Conservation (phyloP, 2,329 filamentous ascomycete genomes). For the Amauroascus verrucosus region DNA sequence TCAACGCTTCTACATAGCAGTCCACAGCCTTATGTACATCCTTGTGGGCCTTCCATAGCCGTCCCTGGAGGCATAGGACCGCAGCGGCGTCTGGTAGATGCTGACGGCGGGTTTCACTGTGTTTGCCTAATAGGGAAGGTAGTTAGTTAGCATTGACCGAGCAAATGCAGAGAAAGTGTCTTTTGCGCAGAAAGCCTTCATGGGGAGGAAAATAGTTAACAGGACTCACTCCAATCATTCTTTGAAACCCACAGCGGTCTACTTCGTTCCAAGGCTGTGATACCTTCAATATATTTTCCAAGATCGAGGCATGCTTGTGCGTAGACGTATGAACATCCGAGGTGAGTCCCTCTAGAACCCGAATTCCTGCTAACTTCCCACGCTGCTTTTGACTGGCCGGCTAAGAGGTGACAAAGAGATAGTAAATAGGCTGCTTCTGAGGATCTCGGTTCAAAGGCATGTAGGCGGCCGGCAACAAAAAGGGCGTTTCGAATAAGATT, state of each 20-base stretch:
- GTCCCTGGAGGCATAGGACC: conserved; percentile 73
- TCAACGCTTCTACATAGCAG: conserved; percentile 79
- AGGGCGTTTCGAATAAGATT: conserved; percentile 79
- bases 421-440: conserved; percentile 74
- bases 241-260: conserved; percentile 64
- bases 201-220: background rate
- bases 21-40: conserved; percentile 73
- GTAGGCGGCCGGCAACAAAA: conserved; percentile 80
- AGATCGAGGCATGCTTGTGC: conserved; percentile 77
- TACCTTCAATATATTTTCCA: conserved; percentile 69
- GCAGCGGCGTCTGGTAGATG: conserved; percentile 73
- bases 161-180: too few relatives aligned
- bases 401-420: conserved; percentile 71
- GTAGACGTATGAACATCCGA: conserved; percentile 85
- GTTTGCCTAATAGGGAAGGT: conserved; percentile 44
- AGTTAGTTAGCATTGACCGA: too few relatives aligned
- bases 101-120: conserved; percentile 64
- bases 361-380: conserved; percentile 69
- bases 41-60: conserved; percentile 70
- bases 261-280: conserved; percentile 72
- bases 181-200: too few relatives aligned
- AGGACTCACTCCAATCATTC: conserved; percentile 61
- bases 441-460: conserved; percentile 71
- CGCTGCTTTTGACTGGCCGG: conserved; percentile 73
- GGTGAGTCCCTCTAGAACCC: conserved; percentile 60